Base-by-base conservation (phyloP, 805 yeast genomes). In the Candida tallmaniae region DNA sequence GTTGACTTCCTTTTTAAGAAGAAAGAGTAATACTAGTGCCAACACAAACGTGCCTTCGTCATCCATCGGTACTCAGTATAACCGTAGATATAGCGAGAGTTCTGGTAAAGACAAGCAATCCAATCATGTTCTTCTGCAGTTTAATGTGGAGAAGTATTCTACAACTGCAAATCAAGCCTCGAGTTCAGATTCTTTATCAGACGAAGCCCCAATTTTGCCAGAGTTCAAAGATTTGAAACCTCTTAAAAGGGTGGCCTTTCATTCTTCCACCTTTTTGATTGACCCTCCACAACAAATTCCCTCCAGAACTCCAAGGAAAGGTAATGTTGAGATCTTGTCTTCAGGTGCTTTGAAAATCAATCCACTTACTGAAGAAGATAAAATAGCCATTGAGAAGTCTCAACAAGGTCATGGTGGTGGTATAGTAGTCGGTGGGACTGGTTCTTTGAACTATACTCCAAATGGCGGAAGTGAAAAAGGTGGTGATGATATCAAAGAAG, bases 261-360 rank as follows among this genome's bases (percentile, higher is more conserved):
- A 65, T 41, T 55, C 63, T 23, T 54, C 59, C 25, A 65, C 70
- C 1, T 66, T 66, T 36, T 50, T 62, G 25, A 63, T 66, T 13
- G 70, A 66, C 35, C 68, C 68, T 2, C 95, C 96, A 1, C 97
- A 89, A 51, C 96, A 88, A 53, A 83, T 89, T 41, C 97, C 97
- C 2, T 83, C 95, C 2, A 65, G 95, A 50, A 73, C 70, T 40
- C 96, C 97, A 5, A 69, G 80, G 44, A 70, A 73, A 46, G 96
- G 97, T 6, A 82, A 86, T 50, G 88, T 66, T 37, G 73, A 77
- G 45, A 64, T 78, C 1, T 48, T 70, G 32, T 58, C 71, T n/a
- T 70, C 68, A 46, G 85, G 84, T 0, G 56, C 66, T 0, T 65
- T 77, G 11, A 65, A 70, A 6, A 63, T 78, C 13, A 73, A 74